These are phyloP conservation scores for Chrysopogon serrulatus DNA, from an alignment of 176 grass and related monocot genomes.

Conservation along the genomic window DNA sequence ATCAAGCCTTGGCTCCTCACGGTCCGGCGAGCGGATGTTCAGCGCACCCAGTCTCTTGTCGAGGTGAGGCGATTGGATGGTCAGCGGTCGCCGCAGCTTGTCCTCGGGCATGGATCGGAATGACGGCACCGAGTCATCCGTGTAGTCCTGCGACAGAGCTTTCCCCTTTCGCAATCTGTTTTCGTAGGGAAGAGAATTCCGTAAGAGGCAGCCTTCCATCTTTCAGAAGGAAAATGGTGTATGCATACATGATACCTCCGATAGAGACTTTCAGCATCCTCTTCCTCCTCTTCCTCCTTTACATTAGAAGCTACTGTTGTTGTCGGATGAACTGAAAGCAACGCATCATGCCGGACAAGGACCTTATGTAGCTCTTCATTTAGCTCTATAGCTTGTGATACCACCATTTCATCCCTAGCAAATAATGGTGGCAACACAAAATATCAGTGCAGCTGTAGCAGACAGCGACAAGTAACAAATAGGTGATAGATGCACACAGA, in stretches of 20 bases:
- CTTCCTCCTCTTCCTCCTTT: constrained; percentile 64
- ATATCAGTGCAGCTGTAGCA: constrained; percentile 12
- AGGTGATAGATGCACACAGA: neutral
- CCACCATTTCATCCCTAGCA: constrained; percentile 73
- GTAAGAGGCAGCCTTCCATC: neutral
- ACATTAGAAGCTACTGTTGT: constrained; percentile 45
- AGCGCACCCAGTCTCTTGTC: constrained; percentile 26
- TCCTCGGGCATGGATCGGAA: constrained; percentile 72
- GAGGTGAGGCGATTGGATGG: constrained; percentile 41
- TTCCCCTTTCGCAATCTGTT: constrained; percentile 85
- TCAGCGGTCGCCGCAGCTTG: constrained; percentile 70
- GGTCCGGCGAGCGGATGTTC: constrained; percentile 32
- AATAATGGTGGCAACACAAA: neutral
- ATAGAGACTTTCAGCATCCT: constrained; percentile 86
- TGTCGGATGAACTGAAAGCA: constrained; percentile 80
- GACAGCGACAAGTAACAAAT: neutral
- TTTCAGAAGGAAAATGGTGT: neutral
- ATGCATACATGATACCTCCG: constrained; percentile 67
- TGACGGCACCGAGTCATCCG: constrained; percentile 11
- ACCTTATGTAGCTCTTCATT: constrained; percentile 83
- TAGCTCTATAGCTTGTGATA: constrained; percentile 83
- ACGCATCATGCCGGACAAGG: constrained; percentile 60
- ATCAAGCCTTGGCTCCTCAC: constrained; percentile 29
- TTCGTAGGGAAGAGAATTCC: neutral
- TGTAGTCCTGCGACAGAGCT: constrained; percentile 65